Conservation (phyloP, 495 filamentous ascomycete species). For the Zalerion maritima region DNA sequence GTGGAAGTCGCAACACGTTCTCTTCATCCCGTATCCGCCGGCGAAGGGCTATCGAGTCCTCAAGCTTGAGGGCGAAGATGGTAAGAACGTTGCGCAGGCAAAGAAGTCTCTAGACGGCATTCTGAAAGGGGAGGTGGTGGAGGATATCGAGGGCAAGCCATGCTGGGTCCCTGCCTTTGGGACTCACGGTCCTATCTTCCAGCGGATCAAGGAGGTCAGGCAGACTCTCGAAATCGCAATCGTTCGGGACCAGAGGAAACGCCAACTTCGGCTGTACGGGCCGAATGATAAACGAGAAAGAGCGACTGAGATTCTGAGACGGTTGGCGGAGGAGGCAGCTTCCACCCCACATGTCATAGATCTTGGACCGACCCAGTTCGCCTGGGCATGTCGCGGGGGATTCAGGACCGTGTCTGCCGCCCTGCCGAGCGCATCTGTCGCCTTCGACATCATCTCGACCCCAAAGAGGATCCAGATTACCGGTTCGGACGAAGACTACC, state of each 20-base stretch:
- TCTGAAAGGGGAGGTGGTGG: slow-evolving; percentile 9
- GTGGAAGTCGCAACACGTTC: slow-evolving; percentile 14
- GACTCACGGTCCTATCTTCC: slow-evolving; percentile 6
- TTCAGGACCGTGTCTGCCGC: slow-evolving; percentile 16
- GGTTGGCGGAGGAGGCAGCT: slow-evolving; percentile 11
- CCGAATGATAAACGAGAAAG: slow-evolving; percentile 4
- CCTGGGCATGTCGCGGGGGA: slow-evolving; percentile 25
- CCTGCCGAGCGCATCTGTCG: slow-evolving; percentile 18
- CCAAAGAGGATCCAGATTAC: slow-evolving; percentile 16
- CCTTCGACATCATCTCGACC: slow-evolving; percentile 17
- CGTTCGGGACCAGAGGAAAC: slow-evolving; percentile 14
- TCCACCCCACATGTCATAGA: slow-evolving; percentile 13
- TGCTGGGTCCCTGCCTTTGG: slow-evolving; percentile 17
- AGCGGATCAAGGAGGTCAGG: slow-evolving; percentile 9
- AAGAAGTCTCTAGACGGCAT: slow-evolving; percentile 21
- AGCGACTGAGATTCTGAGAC: slow-evolving; percentile 3
- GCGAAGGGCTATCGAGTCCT: slow-evolving; percentile 11
- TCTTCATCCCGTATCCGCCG: slow-evolving; percentile 15
- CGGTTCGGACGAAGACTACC: slow-evolving; percentile 13
- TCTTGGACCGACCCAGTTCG: slow-evolving; percentile 11
- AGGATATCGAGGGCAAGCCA: slow-evolving; percentile 4
- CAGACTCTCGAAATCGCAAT: slow-evolving; percentile 14
- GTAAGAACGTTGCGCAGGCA: slow-evolving; percentile 19
- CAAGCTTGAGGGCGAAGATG: slow-evolving; percentile 27
- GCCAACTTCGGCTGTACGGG: slow-evolving; percentile 17